phyloP scores from a whole-genome alignment of 352 stramenopile genomes.

The Globisporangium cylindrosporum region DNA sequence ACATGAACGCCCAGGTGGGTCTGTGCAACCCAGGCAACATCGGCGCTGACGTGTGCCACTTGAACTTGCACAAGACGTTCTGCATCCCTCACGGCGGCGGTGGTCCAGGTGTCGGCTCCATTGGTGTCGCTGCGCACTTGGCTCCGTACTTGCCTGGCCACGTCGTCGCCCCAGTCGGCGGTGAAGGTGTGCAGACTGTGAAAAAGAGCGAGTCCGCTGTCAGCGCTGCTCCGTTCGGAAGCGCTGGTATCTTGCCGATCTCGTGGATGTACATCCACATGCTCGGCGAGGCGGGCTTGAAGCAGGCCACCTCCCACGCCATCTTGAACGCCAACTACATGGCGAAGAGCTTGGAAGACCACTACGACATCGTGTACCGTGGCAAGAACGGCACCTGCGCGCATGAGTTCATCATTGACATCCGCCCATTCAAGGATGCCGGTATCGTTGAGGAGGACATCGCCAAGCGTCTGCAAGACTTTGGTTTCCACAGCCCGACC shows the following conservation, averaged over 20 bases:
- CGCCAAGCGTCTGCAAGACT: constrained; percentile 98
- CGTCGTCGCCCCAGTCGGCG: constrained; percentile 73
- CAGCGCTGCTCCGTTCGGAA: constrained; percentile 96
- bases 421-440: constrained; percentile 94
- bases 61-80: constrained; percentile 99
- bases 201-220: constrained; percentile 84
- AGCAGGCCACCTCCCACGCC: constrained; percentile 90
- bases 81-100: constrained; percentile 98
- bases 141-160: constrained; percentile 97
- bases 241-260: constrained; percentile 97
- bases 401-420: constrained; percentile 99
- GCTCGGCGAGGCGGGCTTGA: constrained; percentile 94
- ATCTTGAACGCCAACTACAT: constrained; percentile 99
- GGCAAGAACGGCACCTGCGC: constrained; percentile 97
- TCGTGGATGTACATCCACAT: constrained; percentile 99
- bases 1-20: constrained; percentile 99
- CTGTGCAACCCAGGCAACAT: constrained; percentile 96
- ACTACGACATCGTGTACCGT: constrained; percentile 96
- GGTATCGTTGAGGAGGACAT: constrained; percentile 98
- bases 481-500: constrained; percentile 99
- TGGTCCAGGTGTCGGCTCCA: constrained; percentile 91
- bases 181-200: constrained; percentile 73
- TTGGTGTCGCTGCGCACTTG: constrained; percentile 93
- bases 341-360: constrained; percentile 90
- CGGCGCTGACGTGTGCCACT: constrained; percentile 97